Evolutionary conservation across 148 eudicot genomes (phyloP).

Genomic region (Dysphania ambrosioides): DNA sequence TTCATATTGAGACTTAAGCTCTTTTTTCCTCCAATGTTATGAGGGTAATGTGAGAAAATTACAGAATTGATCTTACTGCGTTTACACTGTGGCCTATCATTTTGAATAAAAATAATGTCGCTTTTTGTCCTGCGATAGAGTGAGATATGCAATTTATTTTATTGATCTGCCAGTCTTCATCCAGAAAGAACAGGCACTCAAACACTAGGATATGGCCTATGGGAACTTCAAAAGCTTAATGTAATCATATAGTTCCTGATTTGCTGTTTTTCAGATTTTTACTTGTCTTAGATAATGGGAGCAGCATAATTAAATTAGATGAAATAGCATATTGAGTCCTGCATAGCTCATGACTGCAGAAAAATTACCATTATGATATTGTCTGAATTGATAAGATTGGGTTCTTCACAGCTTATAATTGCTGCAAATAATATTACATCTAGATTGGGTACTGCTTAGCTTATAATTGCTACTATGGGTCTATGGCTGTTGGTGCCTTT

Average conservation of each 20-base stretch:
- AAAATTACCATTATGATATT: constrained; percentile 11
- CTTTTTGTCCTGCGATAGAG: neutral
- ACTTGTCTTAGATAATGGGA: constrained; percentile 1
- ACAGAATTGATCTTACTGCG: neutral
- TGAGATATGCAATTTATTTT: neutral
- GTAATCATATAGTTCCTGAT: constrained; percentile 12
- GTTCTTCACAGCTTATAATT: neutral
- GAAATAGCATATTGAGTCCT: constrained; percentile 1
- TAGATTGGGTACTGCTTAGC: neutral
- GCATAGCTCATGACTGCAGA: constrained; percentile 4
- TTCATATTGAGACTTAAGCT: neutral
- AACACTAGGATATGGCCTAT: neutral
- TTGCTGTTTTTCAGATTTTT: constrained; percentile 4
- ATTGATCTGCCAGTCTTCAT: neutral
- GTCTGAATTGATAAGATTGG: neutral
- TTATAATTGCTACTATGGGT: constrained; percentile 8
- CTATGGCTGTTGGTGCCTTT: neutral
- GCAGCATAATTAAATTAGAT: constrained; percentile 3
- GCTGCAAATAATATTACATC: neutral
- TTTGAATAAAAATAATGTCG: neutral
- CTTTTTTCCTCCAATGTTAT: too few relatives aligned
- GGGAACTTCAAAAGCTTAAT: constrained; percentile 10
- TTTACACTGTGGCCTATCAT: neutral
- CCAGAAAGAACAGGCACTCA: neutral
- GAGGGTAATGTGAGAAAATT: neutral